A percentile compares a stretch with the other conserved stretches of the same genome.
phyloP scores from a whole-genome alignment of 1,139 yeast genomes.

The Hansenula sp. region DNA sequence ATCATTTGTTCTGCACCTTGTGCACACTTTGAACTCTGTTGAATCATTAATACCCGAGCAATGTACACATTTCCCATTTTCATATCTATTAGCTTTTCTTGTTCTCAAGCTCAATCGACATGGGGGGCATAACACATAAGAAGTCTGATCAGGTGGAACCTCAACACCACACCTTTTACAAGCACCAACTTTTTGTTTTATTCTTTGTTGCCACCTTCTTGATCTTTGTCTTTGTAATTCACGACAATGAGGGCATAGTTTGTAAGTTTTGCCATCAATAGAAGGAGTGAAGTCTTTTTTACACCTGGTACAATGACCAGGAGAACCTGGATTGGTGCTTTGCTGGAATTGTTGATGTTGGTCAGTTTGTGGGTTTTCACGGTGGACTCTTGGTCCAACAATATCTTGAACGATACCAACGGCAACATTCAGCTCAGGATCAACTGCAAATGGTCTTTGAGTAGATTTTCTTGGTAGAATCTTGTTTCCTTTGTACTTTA shows the following conservation, averaged over 20 bases:
- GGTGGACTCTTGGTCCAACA: conserved; percentile 15
- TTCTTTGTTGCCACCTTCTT: conserved; percentile 60
- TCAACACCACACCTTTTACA: conserved; percentile 61
- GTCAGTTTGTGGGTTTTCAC: conserved; percentile 2
- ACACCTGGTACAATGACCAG: conserved; percentile 47
- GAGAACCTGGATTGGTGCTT: not conserved
- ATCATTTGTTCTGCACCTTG: conserved; percentile 59
- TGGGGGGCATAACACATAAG: conserved; percentile 54
- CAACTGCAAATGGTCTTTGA: conserved; percentile 17
- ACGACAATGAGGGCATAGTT: conserved; percentile 61
- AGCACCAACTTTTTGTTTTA: conserved; percentile 57
- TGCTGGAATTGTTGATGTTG: not conserved
- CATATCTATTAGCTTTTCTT: conserved; percentile 54
- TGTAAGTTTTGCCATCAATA: conserved; percentile 46
- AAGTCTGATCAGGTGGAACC: conserved; percentile 46
- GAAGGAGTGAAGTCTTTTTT: conserved; percentile 54
- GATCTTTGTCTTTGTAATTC: conserved; percentile 59
- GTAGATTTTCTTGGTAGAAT: conserved; percentile 7
- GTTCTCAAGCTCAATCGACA: conserved; percentile 54
- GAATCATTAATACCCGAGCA: conserved; percentile 58
- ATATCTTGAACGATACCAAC: conserved; percentile 18
- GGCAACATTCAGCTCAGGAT: conserved; percentile 19
- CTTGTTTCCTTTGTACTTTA: conserved; percentile 1
- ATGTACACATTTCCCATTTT: conserved; percentile 64
- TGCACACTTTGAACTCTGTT: conserved; percentile 54